Evolutionary conservation across 2,329 filamentous ascomycete genomes (phyloP), one percentile per base, ranked within the genome.

Genomic region (Cladosporium sp.): DNA sequence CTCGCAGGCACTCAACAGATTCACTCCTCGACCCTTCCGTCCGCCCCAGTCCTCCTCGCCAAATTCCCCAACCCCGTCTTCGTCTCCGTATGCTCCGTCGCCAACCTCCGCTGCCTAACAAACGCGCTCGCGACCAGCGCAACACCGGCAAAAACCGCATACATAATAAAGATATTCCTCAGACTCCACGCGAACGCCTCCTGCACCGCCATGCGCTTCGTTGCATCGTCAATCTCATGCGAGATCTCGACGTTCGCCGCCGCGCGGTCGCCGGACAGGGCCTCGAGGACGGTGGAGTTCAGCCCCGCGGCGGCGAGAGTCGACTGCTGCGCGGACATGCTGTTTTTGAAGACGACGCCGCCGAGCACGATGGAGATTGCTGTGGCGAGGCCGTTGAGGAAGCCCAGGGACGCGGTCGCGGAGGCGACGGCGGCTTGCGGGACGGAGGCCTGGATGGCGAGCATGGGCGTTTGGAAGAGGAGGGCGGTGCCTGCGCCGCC

Each of bases 271-370:
- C 74, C 74, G 0, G 74, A 70, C 8, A 73, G 59, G 2, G 62
- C 63, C 0, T 65, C 54, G 22, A 72, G 63, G 59, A 73, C 41
- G 54, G 56, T 14, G 49, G 54, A 4, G 54, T 62, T 52, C 57
- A 62, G 7, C 35, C 62, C 35, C 48, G 59, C 37, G 55, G 49
- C 50, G 9, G 37, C 37, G n/a, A 49, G 46, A 14, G 13, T n/a
- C 2, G 46, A 9, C 77, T 76, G 11, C 72, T 72, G 59, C 81
- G 78, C 45, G 72, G 74, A 57, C 82, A 89, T 87, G 54, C 78
- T 72, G 65, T 91, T 90, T 69, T 89, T 83, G 71, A 91, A 90
- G 31, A 91, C 78, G 41, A 89, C 85, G 11, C 85, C 82, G 16
- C 87, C 87, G 33, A 90, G 74, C 1, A 89, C 85, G 46, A 89